These are phyloP conservation scores for Schizosaccharomyces octosporus DNA, from an alignment of 805 yeast species.

Conservation along the genomic window DNA sequence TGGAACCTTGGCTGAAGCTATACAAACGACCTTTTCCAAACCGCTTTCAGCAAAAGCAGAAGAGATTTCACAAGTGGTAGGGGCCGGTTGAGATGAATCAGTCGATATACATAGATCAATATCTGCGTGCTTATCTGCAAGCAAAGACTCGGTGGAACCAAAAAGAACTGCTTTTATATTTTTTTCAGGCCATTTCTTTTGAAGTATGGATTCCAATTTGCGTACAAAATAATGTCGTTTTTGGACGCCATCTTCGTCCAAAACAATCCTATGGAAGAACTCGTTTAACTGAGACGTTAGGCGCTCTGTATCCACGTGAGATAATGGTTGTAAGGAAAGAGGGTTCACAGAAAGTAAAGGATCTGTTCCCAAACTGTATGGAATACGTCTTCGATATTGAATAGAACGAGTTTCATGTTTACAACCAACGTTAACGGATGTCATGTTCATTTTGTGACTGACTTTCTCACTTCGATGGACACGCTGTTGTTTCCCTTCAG, in stretches of 20 bases:
- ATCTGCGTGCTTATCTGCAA: conserved; percentile 9
- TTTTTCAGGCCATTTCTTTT: conserved; percentile 8
- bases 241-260: conserved; percentile 5
- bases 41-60: conserved; percentile 1
- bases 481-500: no score
- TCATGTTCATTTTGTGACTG: background rate
- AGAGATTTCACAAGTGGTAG: background rate
- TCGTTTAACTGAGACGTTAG: conserved; percentile 6
- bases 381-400: conserved; percentile 9
- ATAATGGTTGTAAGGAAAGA: conserved; percentile 2
- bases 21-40: conserved; percentile 10
- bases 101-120: conserved; percentile 10
- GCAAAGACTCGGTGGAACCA: conserved; percentile 9
- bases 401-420: conserved; percentile 7
- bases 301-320: conserved; percentile 4
- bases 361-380: conserved; percentile 8
- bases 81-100: conserved; percentile 5
- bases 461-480: no score
- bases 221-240: conserved; percentile 5
- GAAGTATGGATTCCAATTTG: conserved; percentile 7
- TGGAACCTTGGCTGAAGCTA: conserved; percentile 11
- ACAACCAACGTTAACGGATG: background rate
- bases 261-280: conserved; percentile 5
- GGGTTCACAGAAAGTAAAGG: conserved; percentile 5
- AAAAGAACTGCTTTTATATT: conserved; percentile 7